phyloP scores from a whole-genome alignment of 768 basidiomycete genomes.

The Leccinellum luteum region DNA sequence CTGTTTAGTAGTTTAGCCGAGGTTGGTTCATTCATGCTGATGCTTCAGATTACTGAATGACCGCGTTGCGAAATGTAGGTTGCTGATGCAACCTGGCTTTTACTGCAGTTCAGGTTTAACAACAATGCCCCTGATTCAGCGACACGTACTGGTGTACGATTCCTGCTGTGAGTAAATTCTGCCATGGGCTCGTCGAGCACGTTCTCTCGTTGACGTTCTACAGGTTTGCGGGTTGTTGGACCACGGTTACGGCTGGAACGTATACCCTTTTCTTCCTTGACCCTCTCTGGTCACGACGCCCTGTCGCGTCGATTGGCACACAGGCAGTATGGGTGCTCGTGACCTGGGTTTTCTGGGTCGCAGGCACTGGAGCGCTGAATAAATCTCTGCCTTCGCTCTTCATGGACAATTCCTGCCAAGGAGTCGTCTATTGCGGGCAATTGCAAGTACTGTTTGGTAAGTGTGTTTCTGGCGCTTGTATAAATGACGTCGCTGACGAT shows the following conservation, averaged over 20 bases:
- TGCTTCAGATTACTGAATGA: constrained; percentile 3
- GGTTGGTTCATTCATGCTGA: constrained; percentile 27
- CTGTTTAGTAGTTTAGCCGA: constrained; percentile 47
- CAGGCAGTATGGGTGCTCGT: constrained; percentile 58
- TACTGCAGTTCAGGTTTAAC: constrained; percentile 54
- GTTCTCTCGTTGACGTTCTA: constrained; percentile 4
- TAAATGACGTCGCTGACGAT: constrained; percentile 4
- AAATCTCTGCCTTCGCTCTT: constrained; percentile 46
- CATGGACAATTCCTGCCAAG: constrained; percentile 38
- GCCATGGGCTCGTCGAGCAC: neutral
- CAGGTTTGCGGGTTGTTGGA: constrained; percentile 64
- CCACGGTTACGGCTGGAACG: constrained; percentile 47
- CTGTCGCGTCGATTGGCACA: constrained; percentile 54
- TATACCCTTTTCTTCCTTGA: constrained; percentile 62
- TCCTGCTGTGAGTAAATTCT: constrained; percentile 45
- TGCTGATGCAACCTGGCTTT: constrained; percentile 56
- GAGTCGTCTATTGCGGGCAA: constrained; percentile 52
- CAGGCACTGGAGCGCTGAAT: constrained; percentile 52
- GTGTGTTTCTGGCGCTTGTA: neutral
- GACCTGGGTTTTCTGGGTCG: constrained; percentile 62
- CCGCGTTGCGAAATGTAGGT: constrained; percentile 32
- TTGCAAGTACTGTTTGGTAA: constrained; percentile 53
- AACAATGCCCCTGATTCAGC: constrained; percentile 48
- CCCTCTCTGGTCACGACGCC: constrained; percentile 52
- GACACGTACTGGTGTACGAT: constrained; percentile 42